These are phyloP conservation scores for Vaccinium vitisidaea DNA, from an alignment of 148 eudicot genomes.

Conservation along the genomic window DNA sequence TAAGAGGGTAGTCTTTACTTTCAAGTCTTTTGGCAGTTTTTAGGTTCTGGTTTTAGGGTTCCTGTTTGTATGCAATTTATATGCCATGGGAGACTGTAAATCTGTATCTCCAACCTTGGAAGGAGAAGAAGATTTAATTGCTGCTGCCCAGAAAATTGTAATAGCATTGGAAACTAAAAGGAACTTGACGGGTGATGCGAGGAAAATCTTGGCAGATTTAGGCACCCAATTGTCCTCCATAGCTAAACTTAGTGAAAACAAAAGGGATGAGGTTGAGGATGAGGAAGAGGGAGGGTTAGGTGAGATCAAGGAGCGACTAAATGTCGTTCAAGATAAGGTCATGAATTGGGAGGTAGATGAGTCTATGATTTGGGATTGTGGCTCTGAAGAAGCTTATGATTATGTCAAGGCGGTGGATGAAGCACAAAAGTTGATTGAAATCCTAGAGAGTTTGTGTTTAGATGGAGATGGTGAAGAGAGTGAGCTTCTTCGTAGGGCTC, in stretches of 20 bases:
- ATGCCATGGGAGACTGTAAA: slow-evolving; percentile 51
- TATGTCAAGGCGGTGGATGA: slow-evolving; percentile 64
- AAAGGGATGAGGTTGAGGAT: slow-evolving; percentile 43
- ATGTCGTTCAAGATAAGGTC: slow-evolving; percentile 47
- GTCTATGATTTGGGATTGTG: slow-evolving; percentile 76
- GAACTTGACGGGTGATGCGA: slow-evolving; percentile 57
- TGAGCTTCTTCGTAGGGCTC: slow-evolving; percentile 47
- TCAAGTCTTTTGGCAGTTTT: not conserved
- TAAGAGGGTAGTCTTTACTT: not conserved
- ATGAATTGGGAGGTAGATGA: slow-evolving; percentile 61
- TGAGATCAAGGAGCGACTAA: slow-evolving; percentile 50
- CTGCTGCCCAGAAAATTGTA: slow-evolving; percentile 62
- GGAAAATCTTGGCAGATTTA: slow-evolving; percentile 58
- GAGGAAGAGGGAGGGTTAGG: slow-evolving; percentile 29
- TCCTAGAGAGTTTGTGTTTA: slow-evolving; percentile 42
- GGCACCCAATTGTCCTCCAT: slow-evolving; percentile 52
- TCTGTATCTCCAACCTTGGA: slow-evolving; percentile 38
- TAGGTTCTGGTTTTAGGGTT: slow-evolving; percentile 18
- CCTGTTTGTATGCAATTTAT: not conserved
- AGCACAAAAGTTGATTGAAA: slow-evolving; percentile 47
- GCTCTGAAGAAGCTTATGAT: slow-evolving; percentile 57
- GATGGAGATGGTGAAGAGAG: slow-evolving; percentile 38
- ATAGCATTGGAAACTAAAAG: slow-evolving; percentile 58
- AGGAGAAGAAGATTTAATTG: slow-evolving; percentile 56
- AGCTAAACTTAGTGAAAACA: slow-evolving; percentile 23